phyloP scores from a whole-genome alignment of 345 rosid genomes.

The Stellera chamaejasme region DNA sequence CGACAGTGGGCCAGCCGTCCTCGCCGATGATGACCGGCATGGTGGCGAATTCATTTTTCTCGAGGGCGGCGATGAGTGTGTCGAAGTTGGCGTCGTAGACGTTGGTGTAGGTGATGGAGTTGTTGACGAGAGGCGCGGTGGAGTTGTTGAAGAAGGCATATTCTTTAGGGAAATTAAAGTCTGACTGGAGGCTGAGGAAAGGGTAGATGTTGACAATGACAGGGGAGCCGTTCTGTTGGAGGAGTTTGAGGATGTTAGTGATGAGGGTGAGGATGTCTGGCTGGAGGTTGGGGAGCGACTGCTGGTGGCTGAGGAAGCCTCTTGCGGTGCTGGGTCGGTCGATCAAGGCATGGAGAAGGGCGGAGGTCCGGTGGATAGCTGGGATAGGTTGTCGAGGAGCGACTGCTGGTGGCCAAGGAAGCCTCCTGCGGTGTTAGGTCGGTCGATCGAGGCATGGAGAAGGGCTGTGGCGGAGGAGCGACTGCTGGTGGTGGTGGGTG shows the following conservation, averaged over 20 bases:
- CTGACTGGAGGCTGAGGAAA: conserved; percentile 69
- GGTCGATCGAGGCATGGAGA: too few species aligned
- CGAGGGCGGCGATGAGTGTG: conserved; percentile 57
- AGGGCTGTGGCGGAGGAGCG: too few species aligned
- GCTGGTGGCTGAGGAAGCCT: too few species aligned
- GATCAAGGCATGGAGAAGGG: too few species aligned
- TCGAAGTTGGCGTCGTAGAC: conserved; percentile 84
- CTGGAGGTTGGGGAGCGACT: too few species aligned
- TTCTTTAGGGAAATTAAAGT: conserved; percentile 60
- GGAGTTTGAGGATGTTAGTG: conserved; percentile 56
- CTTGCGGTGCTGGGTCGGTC: too few species aligned
- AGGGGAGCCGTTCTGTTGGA: conserved; percentile 42
- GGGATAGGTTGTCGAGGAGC: too few species aligned
- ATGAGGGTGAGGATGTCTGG: conserved; percentile 55
- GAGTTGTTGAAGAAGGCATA: conserved; percentile 63
- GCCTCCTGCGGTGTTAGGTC: too few species aligned
- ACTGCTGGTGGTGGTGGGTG: too few species aligned
- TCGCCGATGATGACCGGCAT: conserved; percentile 76
- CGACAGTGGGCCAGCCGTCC: conserved; percentile 92
- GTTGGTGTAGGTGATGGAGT: conserved; percentile 59
- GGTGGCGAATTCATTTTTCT: conserved; percentile 63
- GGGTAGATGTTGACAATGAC: conserved; percentile 83
- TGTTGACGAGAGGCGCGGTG: conserved; percentile 52
- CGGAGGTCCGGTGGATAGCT: too few species aligned
- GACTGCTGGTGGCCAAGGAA: too few species aligned